These are phyloP conservation scores for Pholiota microspora DNA, from an alignment of 768 basidiomycete genomes.

Conservation along the genomic window DNA sequence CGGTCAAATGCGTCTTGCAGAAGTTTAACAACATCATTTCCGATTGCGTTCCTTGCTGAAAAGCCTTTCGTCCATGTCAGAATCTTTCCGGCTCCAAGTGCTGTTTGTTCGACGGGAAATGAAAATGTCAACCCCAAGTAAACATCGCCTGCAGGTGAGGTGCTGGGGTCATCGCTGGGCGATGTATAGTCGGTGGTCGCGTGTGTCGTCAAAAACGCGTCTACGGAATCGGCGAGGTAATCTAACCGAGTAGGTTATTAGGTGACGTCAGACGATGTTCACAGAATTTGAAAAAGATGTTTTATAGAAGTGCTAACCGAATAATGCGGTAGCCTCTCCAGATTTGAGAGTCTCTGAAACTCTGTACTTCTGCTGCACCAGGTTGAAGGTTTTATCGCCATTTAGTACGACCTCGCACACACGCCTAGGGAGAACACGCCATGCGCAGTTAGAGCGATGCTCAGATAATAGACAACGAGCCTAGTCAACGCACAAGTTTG, in stretches of 20 bases:
- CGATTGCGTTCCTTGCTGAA: conserved; percentile 85
- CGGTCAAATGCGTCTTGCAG: conserved; percentile 90
- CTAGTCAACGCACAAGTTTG: conserved; percentile 75
- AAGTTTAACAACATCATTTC: conserved; percentile 85
- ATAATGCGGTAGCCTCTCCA: conserved; percentile 83
- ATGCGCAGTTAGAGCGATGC: conserved; percentile 8
- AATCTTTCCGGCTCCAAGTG: conserved; percentile 85
- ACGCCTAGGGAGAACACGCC: conserved; percentile 49
- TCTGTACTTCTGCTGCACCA: conserved; percentile 95
- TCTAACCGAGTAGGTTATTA: conserved; percentile 45
- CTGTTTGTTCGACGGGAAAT: conserved; percentile 97
- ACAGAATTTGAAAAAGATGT: conserved; percentile 7
- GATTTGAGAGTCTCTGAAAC: conserved; percentile 93
- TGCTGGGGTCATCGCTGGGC: conserved; percentile 17
- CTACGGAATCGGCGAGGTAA: conserved; percentile 96
- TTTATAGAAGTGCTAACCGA: conserved; percentile 51
- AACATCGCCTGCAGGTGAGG: conserved; percentile 30
- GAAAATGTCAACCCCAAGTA: conserved; percentile 92
- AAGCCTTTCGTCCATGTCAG: conserved; percentile 98
- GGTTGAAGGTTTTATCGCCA: conserved; percentile 84
- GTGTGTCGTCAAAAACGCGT: conserved; percentile 81
- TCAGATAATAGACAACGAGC: neutral
- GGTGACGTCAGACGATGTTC: conserved; percentile 7
- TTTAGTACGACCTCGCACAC: conserved; percentile 93
- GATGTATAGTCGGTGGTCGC: conserved; percentile 43